Conservation (phyloP, 108 stramenopile genomes). For the Nitzschia inconspicua region DNA sequence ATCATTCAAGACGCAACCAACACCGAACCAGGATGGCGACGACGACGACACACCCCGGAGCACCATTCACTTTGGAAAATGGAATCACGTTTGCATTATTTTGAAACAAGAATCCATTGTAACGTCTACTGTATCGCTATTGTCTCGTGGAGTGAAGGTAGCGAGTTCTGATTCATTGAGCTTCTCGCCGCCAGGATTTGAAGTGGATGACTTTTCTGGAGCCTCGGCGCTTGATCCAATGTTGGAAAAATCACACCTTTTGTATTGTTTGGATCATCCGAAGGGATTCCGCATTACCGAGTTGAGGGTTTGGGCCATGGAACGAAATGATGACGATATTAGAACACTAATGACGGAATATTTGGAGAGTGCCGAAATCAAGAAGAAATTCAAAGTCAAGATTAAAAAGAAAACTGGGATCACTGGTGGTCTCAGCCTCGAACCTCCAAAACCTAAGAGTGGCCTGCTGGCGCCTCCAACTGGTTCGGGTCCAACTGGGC, state of each 20-base stretch:
- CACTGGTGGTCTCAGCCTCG: not conserved
- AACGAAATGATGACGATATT: constrained; percentile 69
- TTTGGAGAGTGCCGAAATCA: constrained; percentile 71
- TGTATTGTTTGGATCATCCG: constrained; percentile 71
- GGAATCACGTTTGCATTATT: constrained; percentile 84
- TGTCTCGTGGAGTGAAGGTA: constrained; percentile 30
- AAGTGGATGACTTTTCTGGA: constrained; percentile 41
- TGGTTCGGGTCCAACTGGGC: not conserved
- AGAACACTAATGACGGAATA: constrained; percentile 82
- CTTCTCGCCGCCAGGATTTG: constrained; percentile 44
- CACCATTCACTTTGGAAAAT: constrained; percentile 58
- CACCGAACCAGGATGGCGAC: not conserved
- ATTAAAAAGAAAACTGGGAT: constrained; percentile 58
- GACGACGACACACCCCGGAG: constrained; percentile 24
- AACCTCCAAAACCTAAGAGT: constrained; percentile 11
- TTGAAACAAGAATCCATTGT: constrained; percentile 30
- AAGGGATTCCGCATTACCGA: constrained; percentile 74
- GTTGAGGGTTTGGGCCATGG: constrained; percentile 80
- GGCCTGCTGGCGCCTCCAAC: constrained; percentile 27
- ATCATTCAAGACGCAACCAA: constrained; percentile 18
- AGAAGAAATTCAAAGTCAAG: constrained; percentile 79
- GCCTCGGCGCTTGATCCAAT: constrained; percentile 54
- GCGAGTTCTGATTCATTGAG: constrained; percentile 19
- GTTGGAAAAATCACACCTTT: constrained; percentile 59
- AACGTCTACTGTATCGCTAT: constrained; percentile 27